Base-by-base conservation (phyloP, 2,329 filamentous ascomycete genomes). In the Helminthosporium solani region DNA sequence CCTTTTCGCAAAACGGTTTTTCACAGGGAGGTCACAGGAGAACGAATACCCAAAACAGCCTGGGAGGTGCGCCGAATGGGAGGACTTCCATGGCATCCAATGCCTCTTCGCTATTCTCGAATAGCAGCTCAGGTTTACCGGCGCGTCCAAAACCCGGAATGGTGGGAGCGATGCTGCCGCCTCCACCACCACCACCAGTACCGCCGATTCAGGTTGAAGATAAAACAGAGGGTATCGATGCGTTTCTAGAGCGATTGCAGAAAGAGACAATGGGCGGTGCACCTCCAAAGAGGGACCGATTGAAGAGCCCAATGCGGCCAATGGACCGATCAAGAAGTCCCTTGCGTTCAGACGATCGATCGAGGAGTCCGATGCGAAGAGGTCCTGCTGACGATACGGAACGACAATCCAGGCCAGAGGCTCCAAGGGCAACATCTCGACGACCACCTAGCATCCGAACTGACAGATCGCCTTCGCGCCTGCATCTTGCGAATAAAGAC, bases 221-320 rank as follows among this genome's bases (percentile, higher is more conserved):
- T 16, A 52, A 60, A 33, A 42, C 52, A 2, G 66, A 70, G 47
- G 66, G 67, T 9, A 70, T 73, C 18, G 70, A 72, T 45, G 61
- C 59, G 12, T 72, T 72, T 42, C 50, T 72, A 12, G 56, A 63
- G 28, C 62, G 64, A 12, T 49, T 72, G 27, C 64, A 72, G 44
- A 63, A 63, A 15, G 66, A 70, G 38, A 61, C 61, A 3, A 56
- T 52, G 31, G 42, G 44, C 1, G 15, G 54, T 11, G 44, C 41
- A 18, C 52, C 49, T 54, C 58, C 14, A 55, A 47, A 31, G 28
- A 12, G 12, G 7, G 25, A 31, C 28, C 51, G 52, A 12, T 53
- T 56, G 16, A 57, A 50, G 38, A 54, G 58, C 30, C 58, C 61
- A 14, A 34, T 53, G 20, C 59, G 55, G 25, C 50, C 61, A 33